Base-by-base conservation (phyloP, 2,329 filamentous ascomycete species). In the Fusarium mangiferae region DNA sequence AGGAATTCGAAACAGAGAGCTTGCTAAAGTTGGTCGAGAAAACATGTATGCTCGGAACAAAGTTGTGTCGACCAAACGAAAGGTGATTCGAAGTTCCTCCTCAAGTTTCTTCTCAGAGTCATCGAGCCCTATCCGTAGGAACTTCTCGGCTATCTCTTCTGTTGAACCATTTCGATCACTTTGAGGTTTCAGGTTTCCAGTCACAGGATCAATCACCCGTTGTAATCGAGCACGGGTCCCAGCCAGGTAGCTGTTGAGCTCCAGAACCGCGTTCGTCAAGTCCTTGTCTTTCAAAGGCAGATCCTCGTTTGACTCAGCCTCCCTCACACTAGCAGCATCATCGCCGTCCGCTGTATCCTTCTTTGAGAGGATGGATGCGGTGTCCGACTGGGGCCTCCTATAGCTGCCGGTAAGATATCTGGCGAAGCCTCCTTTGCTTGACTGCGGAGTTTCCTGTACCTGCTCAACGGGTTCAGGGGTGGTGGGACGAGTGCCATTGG, bases 1-100 rank as follows among this genome's bases (percentile, higher is more conserved):
- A 79, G 95, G 92, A 58, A 98, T 94, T 30, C 96, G 94, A 84
- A 99, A 98, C 1, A 99, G 88, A 1, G 95, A 94, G 5, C 94
- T 93, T 7, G 95, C 95, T 17, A 99, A 87, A 11, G 92, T 91
- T 9, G 96, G 96, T 13, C 91, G 92, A 8, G 93, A 94, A 78
- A 96, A 94, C 95, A 99, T 98, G 82, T 98, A 97, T 0, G 94
- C 93, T 22, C 96, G 91, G 85, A 99, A 98, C 0, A 99, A 88
- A 2, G 95, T 96, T 1, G 96, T 99, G 80, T 99, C 96, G 12
- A 98, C 94, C 6, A 98, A 85, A 56, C 90, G 92, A 41, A 96
- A 97, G 3, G 93, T 94, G 42, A 91, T 88, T 18, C 91, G 88
- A 6, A 98, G 87, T 73, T 93, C 91, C 55, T 90, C 86, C 75